Evolutionary conservation across 2,329 filamentous ascomycete species (phyloP), one percentile per base, ranked within the genome.

Genomic region (Epichloe festucae): DNA sequence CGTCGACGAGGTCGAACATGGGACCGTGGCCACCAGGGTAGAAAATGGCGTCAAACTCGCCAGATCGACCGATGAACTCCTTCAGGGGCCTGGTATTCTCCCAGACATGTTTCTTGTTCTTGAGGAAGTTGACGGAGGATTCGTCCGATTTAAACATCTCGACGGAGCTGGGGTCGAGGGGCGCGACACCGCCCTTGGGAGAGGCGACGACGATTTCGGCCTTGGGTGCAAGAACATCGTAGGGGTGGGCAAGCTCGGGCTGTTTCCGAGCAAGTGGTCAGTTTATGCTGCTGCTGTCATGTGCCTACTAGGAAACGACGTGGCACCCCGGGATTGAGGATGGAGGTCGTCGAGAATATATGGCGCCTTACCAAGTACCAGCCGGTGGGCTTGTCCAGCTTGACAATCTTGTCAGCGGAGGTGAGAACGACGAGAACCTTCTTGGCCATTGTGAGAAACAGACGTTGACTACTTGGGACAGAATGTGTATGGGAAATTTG

Each of bases 361-460:
- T 15, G 8, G 4, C 27, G 39, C 4, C 70, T 47, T 70, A 83
- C 80, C 60, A 88, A 70, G 62, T 79, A 88, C 84, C 84, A 88
- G 56, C 85, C 85, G 0, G 84, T 87, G 10, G 76, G 75, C 60
- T 71, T 70, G 60, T 71, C 71, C 44, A 73, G 70, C 58, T 69
- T 63, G 51, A 54, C 56, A 58, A 79, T 72, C 64, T 70, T 67
- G 62, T 64, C 66, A 64, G 78, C 73, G 54, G 82, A 87, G 57
- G 81, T 85, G 55, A 88, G 78, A 53, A 89, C 79, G 65, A 87
- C 69, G 69, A 89, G 82, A 56, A 88, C 69, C 65, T 84, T 85
- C 59, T 71, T 73, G 38, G 72, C 69, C 73, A 77, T 77, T 46
- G 11, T 51, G 43, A 27, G 10, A 12, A 27, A 27, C 21, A 11